Evolutionary conservation across 2,329 filamentous ascomycete species (phyloP), one percentile per base, ranked within the genome.

Genomic region (Xylaria sp.): DNA sequence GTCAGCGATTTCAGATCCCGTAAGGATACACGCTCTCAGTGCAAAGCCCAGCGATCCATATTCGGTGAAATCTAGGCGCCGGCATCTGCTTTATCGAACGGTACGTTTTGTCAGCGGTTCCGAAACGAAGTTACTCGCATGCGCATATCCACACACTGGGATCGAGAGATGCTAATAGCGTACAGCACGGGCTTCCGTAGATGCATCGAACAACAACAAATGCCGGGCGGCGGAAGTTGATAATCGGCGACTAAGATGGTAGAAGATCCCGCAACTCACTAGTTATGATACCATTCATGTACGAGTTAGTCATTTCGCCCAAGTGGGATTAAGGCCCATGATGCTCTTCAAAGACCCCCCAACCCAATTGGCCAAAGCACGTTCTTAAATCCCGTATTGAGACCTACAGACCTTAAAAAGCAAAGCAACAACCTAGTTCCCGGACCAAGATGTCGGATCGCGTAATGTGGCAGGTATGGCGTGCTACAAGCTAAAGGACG

Each of bases 401-500:
- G 48, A 57, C 10, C 20, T 46, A 20, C 49, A 53, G 38, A 33
- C 59, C 26, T 63, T 10, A 57, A 38, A 59, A 66, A 69, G 60
- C 49, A 63, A 59, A 46, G 48, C 53, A 7, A 57, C 53, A 28
- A 63, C 63, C 59, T 60, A 28, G 57, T 66, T 62, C 23, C 28
- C 42, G 44, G 33, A 36, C 58, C 17, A 54, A 66, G 40, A 59
- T 59, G 20, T 40, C 31, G 54, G 61, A 69, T 65, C 64, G 64
- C 60, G 15, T 59, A 61, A 61, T 36, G 65, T 46, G 62, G 65
- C 48, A 42, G 48, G 54, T n/a, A 68, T 70, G 68, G 49, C 68
- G 68, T 70, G 68, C 68, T 70, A 36, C 33, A 54, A 68, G 63
- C 62, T 68, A 67, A 44, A 23, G 42, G 42, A 20, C 13, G 60